Evolutionary conservation across 2,329 filamentous ascomycete species (phyloP).

Genomic region (Aureobasidium subglaciale): DNA sequence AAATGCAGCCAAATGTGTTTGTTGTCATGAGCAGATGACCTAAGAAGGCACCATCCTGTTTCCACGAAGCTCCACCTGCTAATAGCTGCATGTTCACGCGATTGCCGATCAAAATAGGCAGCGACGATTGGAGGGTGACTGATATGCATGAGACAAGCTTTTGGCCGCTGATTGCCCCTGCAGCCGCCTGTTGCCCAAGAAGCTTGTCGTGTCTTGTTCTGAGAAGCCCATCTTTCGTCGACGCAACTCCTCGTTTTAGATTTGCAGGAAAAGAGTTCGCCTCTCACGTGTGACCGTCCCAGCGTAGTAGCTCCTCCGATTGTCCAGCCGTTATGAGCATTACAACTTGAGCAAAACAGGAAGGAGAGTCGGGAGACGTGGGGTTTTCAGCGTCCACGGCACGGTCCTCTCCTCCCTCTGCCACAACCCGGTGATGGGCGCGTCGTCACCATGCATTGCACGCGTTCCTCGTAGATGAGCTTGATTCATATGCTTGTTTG

Average conservation of each 20-base stretch:
- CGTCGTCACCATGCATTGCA: conserved; percentile 1
- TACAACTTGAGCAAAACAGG: conserved; percentile 2
- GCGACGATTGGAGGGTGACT: conserved; percentile 3
- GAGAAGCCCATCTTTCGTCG: neutral
- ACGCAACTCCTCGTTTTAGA: neutral
- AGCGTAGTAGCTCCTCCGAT: too few species aligned
- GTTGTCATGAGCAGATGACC: neutral
- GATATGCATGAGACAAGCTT: conserved; percentile 11
- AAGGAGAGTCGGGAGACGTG: neutral
- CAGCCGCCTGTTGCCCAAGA: neutral
- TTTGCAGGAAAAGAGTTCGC: too few species aligned
- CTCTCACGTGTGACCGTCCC: too few species aligned
- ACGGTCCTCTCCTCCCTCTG: conserved; percentile 3
- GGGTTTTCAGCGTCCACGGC: neutral
- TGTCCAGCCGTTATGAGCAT: too few species aligned
- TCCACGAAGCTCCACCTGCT: neutral
- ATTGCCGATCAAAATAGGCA: conserved; percentile 4
- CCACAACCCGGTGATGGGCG: neutral
- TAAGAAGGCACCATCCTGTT: neutral
- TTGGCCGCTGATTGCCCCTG: conserved; percentile 6
- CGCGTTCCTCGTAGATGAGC: conserved; percentile 1
- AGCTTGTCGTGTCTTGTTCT: conserved; percentile 1
- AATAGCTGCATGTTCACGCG: neutral
- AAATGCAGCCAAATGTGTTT: neutral
- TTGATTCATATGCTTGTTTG: conserved; percentile 2